Evolutionary conservation across 805 yeast genomes (phyloP).

Genomic region (Kurtzmaniella fragi): DNA sequence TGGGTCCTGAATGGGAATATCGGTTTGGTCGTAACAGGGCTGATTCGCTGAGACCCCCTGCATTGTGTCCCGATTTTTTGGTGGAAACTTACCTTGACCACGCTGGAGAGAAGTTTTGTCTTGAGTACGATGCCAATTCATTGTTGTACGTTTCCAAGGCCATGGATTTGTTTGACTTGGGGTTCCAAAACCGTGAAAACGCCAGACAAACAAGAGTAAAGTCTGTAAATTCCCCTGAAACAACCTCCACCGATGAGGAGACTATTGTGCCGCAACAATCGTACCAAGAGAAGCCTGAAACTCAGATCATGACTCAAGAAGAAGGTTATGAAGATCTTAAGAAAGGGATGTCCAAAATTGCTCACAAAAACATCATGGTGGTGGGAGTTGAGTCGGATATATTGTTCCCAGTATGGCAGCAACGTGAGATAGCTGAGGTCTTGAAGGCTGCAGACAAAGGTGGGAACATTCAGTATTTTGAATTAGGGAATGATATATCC

Average conservation of each 20-base stretch:
- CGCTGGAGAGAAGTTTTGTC: conserved; percentile 89
- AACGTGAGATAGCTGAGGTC: conserved; percentile 67
- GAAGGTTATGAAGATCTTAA: conserved; percentile 58
- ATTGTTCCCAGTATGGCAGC: conserved; percentile 93
- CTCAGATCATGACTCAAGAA: conserved; percentile 44
- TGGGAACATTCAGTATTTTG: conserved; percentile 52
- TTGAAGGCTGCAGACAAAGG: conserved; percentile 33
- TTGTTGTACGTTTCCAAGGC: conserved; percentile 85
- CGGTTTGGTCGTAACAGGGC: conserved; percentile 87
- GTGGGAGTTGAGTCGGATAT: conserved; percentile 93
- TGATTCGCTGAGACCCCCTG: conserved; percentile 73
- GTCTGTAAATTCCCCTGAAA: conserved; percentile 14
- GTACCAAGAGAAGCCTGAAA: conserved; percentile 46
- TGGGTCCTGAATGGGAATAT: conserved; percentile 97
- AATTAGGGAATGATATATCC: conserved; percentile 71
- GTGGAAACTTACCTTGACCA: conserved; percentile 93
- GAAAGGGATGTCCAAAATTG: conserved; percentile 59
- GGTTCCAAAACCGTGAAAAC: conserved; percentile 39
- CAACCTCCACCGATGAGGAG: conserved; percentile 4
- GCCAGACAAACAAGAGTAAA: conserved; percentile 40
- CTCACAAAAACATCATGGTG: conserved; percentile 64
- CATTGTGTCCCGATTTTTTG: conserved; percentile 86
- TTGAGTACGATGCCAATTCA: conserved; percentile 89
- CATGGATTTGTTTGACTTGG: conserved; percentile 89
- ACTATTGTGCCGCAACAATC: conserved; percentile 46